Conservation (phyloP, 257 asterid genomes). For the Plantago major region DNA sequence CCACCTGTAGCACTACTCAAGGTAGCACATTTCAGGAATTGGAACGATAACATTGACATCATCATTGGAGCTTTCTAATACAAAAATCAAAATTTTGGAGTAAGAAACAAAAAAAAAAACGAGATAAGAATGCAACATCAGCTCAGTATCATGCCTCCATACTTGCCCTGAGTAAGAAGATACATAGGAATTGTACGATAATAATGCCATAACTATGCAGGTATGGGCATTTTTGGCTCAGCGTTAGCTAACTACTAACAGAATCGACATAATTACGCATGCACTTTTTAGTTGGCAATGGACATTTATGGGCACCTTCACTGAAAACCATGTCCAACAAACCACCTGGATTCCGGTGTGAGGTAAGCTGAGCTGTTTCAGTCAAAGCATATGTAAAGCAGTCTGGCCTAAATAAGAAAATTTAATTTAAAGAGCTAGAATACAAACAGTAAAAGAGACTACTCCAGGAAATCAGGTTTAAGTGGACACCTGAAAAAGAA, state of each 20-base stretch:
- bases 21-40: conserved; percentile 48
- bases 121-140: too few relatives aligned
- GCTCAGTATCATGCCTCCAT: too few relatives aligned
- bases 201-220: conserved; percentile 8
- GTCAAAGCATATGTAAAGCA: too few relatives aligned
- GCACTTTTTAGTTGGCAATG: neutral
- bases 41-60: conserved; percentile 53
- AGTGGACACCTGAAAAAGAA: conserved; percentile 21
- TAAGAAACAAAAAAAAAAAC: neutral
- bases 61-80: conserved; percentile 44
- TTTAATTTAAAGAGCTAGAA: neutral
- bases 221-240: neutral
- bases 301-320: conserved; percentile 3
- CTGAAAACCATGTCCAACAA: conserved; percentile 5
- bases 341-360: neutral
- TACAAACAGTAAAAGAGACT: conserved; percentile 19
- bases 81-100: neutral
- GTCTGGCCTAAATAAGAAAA: too few relatives aligned
- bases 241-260: conserved; percentile 11
- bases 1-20: conserved; percentile 35
- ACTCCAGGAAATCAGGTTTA: conserved; percentile 29
- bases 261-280: neutral
- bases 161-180: too few relatives aligned
- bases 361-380: neutral
- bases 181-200: neutral